These are phyloP conservation scores for Cucumis variabilis DNA, from an alignment of 331 rosid species.

Conservation along the genomic window DNA sequence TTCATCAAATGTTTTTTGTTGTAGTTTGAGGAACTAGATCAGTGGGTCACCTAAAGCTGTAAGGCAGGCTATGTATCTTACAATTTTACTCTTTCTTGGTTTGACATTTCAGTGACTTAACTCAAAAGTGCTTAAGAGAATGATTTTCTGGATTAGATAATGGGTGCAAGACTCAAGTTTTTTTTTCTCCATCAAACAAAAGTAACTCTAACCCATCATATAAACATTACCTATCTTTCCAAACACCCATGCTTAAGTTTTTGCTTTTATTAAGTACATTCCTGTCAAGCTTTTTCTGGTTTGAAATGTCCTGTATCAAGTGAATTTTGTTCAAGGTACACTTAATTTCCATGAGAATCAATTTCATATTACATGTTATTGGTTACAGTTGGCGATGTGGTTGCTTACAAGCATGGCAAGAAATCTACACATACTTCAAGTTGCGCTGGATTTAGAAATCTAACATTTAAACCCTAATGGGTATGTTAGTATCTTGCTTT, in stretches of 20 bases:
- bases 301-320: background rate
- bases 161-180: background rate
- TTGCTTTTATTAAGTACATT: background rate
- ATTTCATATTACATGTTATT: background rate
- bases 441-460: conserved; percentile 83
- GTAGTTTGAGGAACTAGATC: conserved; percentile 71
- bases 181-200: background rate
- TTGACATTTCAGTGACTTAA: background rate
- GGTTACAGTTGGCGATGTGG: conserved; percentile 83
- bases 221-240: background rate
- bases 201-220: background rate
- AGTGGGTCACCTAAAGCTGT: conserved; percentile 64
- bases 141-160: background rate
- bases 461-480: conserved; percentile 77
- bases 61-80: conserved; percentile 80
- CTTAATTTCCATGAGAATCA: background rate
- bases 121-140: background rate
- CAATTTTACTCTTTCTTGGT: conserved; percentile 86
- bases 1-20: conserved; percentile 38
- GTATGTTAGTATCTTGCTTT: conserved; percentile 42
- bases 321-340: background rate
- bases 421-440: conserved; percentile 75
- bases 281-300: background rate
- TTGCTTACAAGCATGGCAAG: conserved; percentile 79
- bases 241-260: background rate